Base-by-base conservation (phyloP, 2,329 filamentous ascomycete genomes). In the Pezicula rhizophila region DNA sequence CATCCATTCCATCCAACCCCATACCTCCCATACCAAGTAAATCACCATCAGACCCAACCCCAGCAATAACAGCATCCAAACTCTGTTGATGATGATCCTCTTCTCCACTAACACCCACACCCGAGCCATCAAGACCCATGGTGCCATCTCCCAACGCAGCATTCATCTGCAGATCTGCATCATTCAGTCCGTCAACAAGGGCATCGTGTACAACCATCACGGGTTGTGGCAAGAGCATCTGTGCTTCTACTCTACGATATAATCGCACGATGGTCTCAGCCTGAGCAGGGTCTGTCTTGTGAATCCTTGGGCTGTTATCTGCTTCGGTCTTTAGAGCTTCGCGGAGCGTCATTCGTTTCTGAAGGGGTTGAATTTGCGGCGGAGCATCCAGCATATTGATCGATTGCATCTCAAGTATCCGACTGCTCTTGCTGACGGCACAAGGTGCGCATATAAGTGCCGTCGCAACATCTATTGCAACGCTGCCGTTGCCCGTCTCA, bases 381-480 rank as follows among this genome's bases (percentile, higher is more conserved):
- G 31, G 35, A 2, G 41, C 42, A 15, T 49, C 53, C 17, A 59
- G 34, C 4, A 52, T 47, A 28, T 53, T 48, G 8, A 52, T 48
- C 31, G 26, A 7, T 33, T 11, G 44, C 14, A 26, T 53, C 50
- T 53, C 56, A 60, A 40, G 10, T 7, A 20, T 46, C 25, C 12
- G 41, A 23, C 33, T 40, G 31, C 34, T 35, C n/a, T 38, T 33
- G 11, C 68, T 73, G 1, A 51, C 47, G 6, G 56, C 71, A 57
- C 83, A 76, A 0, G 85, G 84, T 0, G 85, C 80, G 60, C 85
- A 88, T 8, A 91, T 73, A 7, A 91, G 69, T 1, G 84, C 79
- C 2, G 78, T 79, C 2, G 79, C 85, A 8, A 90, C 74, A 57
- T 91, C 87, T 48, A 89, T 78, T 0, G 79, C 80, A 5, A 83